These are phyloP conservation scores for Plasmodium vivax DNA, from an alignment of 169 alveolate genomes.

Conservation along the genomic window DNA sequence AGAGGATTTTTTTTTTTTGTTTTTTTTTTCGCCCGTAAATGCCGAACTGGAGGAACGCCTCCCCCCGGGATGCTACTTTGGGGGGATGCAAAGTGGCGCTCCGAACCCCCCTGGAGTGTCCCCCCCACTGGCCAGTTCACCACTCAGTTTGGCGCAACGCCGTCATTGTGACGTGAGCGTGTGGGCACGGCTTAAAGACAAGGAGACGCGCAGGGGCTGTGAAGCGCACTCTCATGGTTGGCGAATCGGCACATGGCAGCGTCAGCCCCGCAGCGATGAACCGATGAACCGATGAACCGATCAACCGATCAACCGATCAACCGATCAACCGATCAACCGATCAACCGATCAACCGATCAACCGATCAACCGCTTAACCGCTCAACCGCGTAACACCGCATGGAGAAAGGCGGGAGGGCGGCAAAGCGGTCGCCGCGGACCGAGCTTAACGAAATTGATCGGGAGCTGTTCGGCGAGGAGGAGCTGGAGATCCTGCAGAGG, in stretches of 20 bases:
- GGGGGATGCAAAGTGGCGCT: background rate
- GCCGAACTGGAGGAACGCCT: background rate
- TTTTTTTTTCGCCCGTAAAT: background rate
- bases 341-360: too few relatives aligned
- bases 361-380: too few relatives aligned
- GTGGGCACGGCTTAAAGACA: background rate
- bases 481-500: conserved; percentile 45
- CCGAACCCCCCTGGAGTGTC: background rate
- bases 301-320: background rate
- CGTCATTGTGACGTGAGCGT: background rate
- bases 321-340: too few relatives aligned
- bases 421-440: background rate
- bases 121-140: background rate
- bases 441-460: conserved; percentile 46
- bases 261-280: background rate
- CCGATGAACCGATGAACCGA: too few relatives aligned
- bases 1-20: conserved; percentile 13
- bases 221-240: background rate
- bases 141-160: background rate
- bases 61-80: background rate
- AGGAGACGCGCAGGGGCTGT: background rate
- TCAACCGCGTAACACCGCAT: background rate
- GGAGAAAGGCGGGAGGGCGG: background rate
- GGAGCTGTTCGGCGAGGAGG: conserved; percentile 65
- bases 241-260: background rate